Evolutionary conservation across 2,329 filamentous ascomycete species (phyloP), one percentile per base, ranked within the genome.

Genomic region (Penicillium sp.): DNA sequence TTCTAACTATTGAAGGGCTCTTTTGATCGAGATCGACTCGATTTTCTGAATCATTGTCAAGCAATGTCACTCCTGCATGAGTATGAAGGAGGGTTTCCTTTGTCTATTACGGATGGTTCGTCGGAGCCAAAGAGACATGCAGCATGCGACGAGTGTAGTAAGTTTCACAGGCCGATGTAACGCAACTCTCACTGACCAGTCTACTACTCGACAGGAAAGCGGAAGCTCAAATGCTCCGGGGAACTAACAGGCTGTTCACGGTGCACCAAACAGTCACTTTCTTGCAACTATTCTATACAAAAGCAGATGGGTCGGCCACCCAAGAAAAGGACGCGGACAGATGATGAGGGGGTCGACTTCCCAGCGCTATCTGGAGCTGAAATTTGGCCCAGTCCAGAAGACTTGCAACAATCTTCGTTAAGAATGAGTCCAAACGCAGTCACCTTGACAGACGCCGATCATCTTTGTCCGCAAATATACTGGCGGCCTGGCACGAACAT

Each of bases 81-180:
- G 5, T 38, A 47, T 45, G 40, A 38, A 14, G 46, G 16, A 49
- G 37, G 16, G 14, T 8, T 14, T n/a, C 18, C 47, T n/a, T 26
- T 50, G 7, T 37, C 46, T 26, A 16, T 49, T 37, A 50, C 42
- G 26, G 48, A 57, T 42, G 40, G 55, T 20, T 34, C 52, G 5
- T 43, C 59, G 13, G 66, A 69, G 32, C 64, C 61, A n/a, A 79
- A 79, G 55, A 69, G 73, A 62, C 77, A 79, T 67, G 69, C 77
- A 37, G 78, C 78, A 43, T 80, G 78, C 61, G 78, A 80, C 61
- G 78, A 79, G 60, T 80, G 78, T 62, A 72, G 78, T 80, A 74
- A 60, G 76, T 47, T 40, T 34, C n/a, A 38, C 31, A 37, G n/a
- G 14, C 48, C 26, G 24, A 42, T 54, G 32, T 44, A 20, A 38